Evolutionary conservation across 768 basidiomycete species (phyloP).

Genomic region (Lentinula lateritia): DNA sequence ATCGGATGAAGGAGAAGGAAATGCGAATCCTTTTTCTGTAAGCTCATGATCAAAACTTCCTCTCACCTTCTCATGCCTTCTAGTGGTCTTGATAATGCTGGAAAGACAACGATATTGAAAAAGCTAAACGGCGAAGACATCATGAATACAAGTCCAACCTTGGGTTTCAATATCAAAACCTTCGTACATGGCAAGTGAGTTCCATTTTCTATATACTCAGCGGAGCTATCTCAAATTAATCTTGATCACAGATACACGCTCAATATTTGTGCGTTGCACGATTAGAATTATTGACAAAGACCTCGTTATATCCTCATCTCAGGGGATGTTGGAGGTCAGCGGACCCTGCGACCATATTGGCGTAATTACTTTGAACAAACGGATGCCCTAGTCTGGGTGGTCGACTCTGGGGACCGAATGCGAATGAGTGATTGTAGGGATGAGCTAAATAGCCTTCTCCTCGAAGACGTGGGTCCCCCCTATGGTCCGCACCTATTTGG

Average conservation of each 20-base stretch:
- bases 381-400: conserved; percentile 97
- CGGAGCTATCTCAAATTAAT: not conserved
- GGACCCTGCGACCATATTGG: conserved; percentile 96
- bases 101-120: conserved; percentile 97
- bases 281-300: not conserved
- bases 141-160: conserved; percentile 79
- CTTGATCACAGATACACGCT: conserved; percentile 54
- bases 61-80: not conserved
- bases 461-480: conserved; percentile 74
- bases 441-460: conserved; percentile 80
- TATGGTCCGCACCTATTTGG: not conserved
- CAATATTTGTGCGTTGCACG: conserved; percentile 61
- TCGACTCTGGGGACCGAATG: conserved; percentile 90
- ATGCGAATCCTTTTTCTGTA: conserved; percentile 95
- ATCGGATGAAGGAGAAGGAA: conserved; percentile 90
- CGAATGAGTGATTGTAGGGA: conserved; percentile 86
- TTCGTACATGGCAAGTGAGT: conserved; percentile 84
- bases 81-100: conserved; percentile 97
- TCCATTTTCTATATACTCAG: not conserved
- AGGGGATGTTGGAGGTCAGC: conserved; percentile 99
- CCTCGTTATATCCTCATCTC: conserved; percentile 6
- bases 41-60: conserved; percentile 15
- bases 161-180: conserved; percentile 99
- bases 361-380: conserved; percentile 99
- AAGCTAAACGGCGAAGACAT: conserved; percentile 93